These are phyloP conservation scores for Notholithocarpus densiflorus DNA, from an alignment of 306 rosid species.

Conservation along the genomic window DNA sequence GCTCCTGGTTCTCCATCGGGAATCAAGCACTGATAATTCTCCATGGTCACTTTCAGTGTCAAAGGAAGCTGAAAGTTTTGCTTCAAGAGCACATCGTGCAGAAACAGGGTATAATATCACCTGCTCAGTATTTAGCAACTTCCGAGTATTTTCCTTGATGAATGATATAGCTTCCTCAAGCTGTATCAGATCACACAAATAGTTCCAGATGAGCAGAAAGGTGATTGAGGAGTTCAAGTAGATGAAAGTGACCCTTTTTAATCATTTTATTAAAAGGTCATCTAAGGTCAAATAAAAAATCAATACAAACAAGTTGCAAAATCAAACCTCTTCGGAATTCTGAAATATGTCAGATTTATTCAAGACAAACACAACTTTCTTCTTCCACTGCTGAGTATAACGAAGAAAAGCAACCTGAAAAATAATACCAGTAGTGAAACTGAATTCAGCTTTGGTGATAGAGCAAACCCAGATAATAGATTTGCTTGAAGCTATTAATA, in stretches of 20 bases:
- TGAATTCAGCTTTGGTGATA: constrained; percentile 11
- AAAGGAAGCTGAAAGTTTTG: constrained; percentile 55
- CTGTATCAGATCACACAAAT: constrained; percentile 48
- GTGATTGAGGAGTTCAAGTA: not conserved
- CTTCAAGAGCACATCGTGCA: constrained; percentile 88
- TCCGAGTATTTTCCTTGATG: constrained; percentile 70
- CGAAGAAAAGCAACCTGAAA: constrained; percentile 87
- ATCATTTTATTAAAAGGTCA: constrained; percentile 11
- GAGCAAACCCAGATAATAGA: not conserved
- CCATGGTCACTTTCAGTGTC: constrained; percentile 35
- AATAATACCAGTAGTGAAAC: not conserved
- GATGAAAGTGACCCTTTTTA: not conserved
- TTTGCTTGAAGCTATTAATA: not conserved
- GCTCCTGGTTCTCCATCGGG: constrained; percentile 49
- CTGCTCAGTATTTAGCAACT: constrained; percentile 65
- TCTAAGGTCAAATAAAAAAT: constrained; percentile 15
- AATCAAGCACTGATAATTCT: constrained; percentile 40
- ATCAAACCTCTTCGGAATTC: constrained; percentile 62
- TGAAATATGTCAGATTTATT: constrained; percentile 90
- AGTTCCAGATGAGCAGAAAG: constrained; percentile 3
- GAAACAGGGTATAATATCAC: constrained; percentile 84
- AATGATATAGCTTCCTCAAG: constrained; percentile 86
- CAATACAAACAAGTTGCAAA: constrained; percentile 13
- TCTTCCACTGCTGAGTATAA: constrained; percentile 97
- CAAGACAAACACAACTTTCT: constrained; percentile 91